Evolutionary conservation across 805 yeast species (phyloP).

Genomic region (Barnettozyma wickerhamii): DNA sequence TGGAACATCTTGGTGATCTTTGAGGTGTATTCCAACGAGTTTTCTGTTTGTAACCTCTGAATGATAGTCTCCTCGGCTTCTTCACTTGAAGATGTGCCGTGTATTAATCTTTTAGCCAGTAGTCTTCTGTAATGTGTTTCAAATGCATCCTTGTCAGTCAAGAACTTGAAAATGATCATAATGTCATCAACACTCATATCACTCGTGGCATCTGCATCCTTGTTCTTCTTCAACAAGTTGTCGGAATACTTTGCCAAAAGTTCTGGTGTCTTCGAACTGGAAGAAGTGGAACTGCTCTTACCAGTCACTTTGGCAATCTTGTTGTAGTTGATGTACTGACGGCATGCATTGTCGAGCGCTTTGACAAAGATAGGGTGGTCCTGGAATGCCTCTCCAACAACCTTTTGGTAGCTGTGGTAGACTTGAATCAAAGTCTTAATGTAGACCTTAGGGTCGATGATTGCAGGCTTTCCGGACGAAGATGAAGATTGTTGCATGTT

Average conservation of each 20-base stretch:
- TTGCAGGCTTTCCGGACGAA: constrained; percentile 20
- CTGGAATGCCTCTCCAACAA: constrained; percentile 64
- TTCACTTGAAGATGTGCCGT: constrained; percentile 79
- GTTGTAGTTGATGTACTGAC: constrained; percentile 77
- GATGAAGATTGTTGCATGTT: constrained; percentile 22
- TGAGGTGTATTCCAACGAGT: constrained; percentile 88
- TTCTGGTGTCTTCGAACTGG: constrained; percentile 82
- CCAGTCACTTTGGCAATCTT: constrained; percentile 59
- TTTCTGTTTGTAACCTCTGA: constrained; percentile 80
- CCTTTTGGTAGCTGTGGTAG: constrained; percentile 59
- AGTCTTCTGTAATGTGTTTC: constrained; percentile 88
- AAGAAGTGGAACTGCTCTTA: constrained; percentile 12
- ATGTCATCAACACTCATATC: constrained; percentile 82
- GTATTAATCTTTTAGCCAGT: constrained; percentile 84
- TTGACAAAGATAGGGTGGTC: constrained; percentile 75
- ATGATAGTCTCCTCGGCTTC: constrained; percentile 78
- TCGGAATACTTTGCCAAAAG: constrained; percentile 87
- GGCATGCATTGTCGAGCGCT: constrained; percentile 87
- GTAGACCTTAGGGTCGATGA: constrained; percentile 70
- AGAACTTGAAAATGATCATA: constrained; percentile 79
- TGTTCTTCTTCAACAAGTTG: constrained; percentile 68
- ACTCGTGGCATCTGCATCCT: constrained; percentile 57
- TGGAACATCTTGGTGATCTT: constrained; percentile 95
- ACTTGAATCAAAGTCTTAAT: constrained; percentile 72
- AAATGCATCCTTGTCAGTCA: constrained; percentile 93